These are phyloP conservation scores for Chaetomidium leptoderma DNA, from an alignment of 495 filamentous ascomycete genomes.

Conservation along the genomic window DNA sequence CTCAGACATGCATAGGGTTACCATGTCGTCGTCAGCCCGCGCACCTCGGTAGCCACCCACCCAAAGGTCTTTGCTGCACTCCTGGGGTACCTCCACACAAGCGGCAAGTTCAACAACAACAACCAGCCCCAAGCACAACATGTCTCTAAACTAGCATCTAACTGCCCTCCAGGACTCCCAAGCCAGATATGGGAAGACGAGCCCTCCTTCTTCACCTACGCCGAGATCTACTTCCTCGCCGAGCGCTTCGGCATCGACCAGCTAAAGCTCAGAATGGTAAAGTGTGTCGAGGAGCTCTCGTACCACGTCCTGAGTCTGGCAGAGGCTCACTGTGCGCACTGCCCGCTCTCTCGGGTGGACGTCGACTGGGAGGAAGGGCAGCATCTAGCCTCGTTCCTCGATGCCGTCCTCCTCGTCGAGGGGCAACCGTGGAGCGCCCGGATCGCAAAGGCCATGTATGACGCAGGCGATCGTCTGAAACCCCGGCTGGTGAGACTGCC, in stretches of 20 bases:
- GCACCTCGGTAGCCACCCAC: background rate
- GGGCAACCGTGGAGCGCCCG: conserved; percentile 8
- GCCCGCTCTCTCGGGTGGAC: background rate
- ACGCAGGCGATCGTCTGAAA: conserved; percentile 10
- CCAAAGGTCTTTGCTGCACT: conserved; percentile 1
- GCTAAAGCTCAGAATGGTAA: background rate
- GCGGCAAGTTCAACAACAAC: background rate
- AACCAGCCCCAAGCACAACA: too few relatives aligned
- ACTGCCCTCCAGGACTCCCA: background rate
- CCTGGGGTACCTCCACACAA: conserved; percentile 9
- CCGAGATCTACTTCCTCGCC: conserved; percentile 3
- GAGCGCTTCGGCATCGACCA: background rate
- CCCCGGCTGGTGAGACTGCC: background rate
- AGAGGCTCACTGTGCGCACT: background rate
- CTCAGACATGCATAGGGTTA: background rate
- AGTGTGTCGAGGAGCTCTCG: conserved; percentile 2
- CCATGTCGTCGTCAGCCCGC: background rate
- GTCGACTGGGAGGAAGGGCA: background rate
- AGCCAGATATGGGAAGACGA: background rate
- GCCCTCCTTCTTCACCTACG: conserved; percentile 10
- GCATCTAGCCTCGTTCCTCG: conserved; percentile 7
- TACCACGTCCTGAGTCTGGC: background rate
- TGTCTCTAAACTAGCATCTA: background rate
- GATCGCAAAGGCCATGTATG: conserved; percentile 13
- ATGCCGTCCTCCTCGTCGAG: conserved; percentile 5